Base-by-base conservation (phyloP, 345 rosid species). In the Erucastrum elatum region DNA sequence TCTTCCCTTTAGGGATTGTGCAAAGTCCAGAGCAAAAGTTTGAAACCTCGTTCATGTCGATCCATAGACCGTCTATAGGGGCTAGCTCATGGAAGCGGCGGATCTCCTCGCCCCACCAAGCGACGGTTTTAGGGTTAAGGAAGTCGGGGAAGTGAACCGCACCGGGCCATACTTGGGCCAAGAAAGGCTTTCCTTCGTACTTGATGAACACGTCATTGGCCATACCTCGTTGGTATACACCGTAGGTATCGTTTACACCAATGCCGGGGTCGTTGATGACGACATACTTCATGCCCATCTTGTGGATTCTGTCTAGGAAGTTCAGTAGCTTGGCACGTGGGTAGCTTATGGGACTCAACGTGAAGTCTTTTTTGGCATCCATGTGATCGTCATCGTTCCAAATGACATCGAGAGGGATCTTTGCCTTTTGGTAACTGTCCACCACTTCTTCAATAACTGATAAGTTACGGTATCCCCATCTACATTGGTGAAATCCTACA, bases 121-220 rank as follows among this genome's bases (percentile, higher is more conserved):
- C 71, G 15, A 95, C 93, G 0, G 98, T 91, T 63, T 85, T 95
- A 0, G 97, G 99, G 82, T 93, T 95, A 61, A 95, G 98, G 82
- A 91, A 93, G 77, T 95, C 99, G n/a, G 99, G 99, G 66, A 95
- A 95, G 80, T 95, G 69, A 27, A 93, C 97, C 13, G 98, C 88
- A 29, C 99, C 99, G 1, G 98, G 99, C 99, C 98, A 95, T 13
- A 93, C 99, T 85, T 95, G 99, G 64, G 96, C 99, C 29, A 95
- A 64, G 83, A 74, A 95, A 6, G 94, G 94, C 78, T 93, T 87
- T 6, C 96, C 98, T 3, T 84, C 85, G 37, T 95, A 89, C 84
- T 93, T 95, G 84, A 95, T 93, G 79, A 95, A 95, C 60, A 95
- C 94, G 63, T 93, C 97, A 6, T 87, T 84, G 21, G 93, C 94